A percentile compares a stretch with the other conserved stretches of the same genome.
These are phyloP conservation scores for Botryotinia calthae DNA, from an alignment of 2,329 filamentous ascomycete genomes.

Conservation along the genomic window DNA sequence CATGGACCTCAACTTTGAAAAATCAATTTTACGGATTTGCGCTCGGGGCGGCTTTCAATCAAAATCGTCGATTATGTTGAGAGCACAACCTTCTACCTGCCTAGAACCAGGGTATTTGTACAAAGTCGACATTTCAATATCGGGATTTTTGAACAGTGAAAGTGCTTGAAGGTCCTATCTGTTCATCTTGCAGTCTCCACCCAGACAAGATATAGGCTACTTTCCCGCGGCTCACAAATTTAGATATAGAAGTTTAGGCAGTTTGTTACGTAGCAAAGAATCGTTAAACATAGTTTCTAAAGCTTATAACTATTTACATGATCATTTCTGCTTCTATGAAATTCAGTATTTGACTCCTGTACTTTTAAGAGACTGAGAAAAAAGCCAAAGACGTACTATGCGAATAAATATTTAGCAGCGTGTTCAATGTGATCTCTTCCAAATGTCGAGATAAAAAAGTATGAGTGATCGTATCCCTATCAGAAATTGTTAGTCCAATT, in stretches of 20 bases:
- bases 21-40: not conserved
- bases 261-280: not conserved
- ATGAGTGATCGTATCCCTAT: slow-evolving; percentile 91
- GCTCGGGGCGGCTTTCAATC: not conserved
- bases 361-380: not conserved
- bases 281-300: not conserved
- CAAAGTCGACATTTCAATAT: not conserved
- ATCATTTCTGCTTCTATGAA: slow-evolving; percentile 13
- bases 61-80: not conserved
- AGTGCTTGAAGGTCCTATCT: not conserved
- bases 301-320: slow-evolving; percentile 12
- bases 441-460: slow-evolving; percentile 93
- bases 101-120: not conserved
- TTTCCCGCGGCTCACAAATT: not conserved
- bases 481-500: slow-evolving; percentile 22
- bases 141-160: not conserved
- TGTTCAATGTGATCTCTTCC: slow-evolving; percentile 48
- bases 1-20: not conserved
- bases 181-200: not conserved
- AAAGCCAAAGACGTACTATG: slow-evolving; percentile 18
- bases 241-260: not conserved
- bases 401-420: slow-evolving; percentile 23
- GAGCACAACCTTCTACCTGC: not conserved
- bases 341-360: slow-evolving; percentile 9
- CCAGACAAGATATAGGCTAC: not conserved